Evolutionary conservation across 352 stramenopile genomes (phyloP).

Genomic region (Phytophthora kernoviae): DNA sequence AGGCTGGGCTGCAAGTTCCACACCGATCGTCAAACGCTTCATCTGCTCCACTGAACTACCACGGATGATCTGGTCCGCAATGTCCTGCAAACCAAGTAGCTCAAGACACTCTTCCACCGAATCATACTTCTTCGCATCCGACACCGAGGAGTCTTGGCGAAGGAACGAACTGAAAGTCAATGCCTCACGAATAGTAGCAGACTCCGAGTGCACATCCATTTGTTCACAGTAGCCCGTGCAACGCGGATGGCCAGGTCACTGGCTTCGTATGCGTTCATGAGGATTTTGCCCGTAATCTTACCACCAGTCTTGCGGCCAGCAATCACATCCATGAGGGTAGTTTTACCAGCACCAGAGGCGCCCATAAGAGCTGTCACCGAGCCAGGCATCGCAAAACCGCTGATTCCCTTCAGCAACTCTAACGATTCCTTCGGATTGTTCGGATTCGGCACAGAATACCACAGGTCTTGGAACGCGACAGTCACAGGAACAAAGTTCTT

Average conservation of each 20-base stretch:
- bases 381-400: slow-evolving; percentile 35
- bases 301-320: slow-evolving; percentile 85
- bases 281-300: slow-evolving; percentile 68
- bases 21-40: slow-evolving; percentile 45
- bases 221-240: slow-evolving; percentile 13
- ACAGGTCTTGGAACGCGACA: slow-evolving; percentile 17
- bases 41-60: slow-evolving; percentile 13
- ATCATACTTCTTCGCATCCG: slow-evolving; percentile 22
- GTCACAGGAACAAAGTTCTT: slow-evolving; percentile 3
- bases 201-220: slow-evolving; percentile 13
- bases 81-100: slow-evolving; percentile 16
- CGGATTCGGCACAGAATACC: slow-evolving; percentile 15
- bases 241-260: slow-evolving; percentile 24
- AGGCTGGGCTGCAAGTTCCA: slow-evolving; percentile 56
- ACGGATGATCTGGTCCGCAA: slow-evolving; percentile 25
- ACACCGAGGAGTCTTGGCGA: slow-evolving; percentile 27
- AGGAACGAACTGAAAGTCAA: slow-evolving; percentile 84
- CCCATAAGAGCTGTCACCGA: slow-evolving; percentile 48
- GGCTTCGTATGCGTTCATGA: slow-evolving; percentile 74
- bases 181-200: slow-evolving; percentile 49
- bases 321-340: slow-evolving; percentile 83
- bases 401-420: slow-evolving; percentile 36
- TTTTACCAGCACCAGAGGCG: slow-evolving; percentile 35
- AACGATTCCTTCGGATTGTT: slow-evolving; percentile 15
- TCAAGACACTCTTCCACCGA: slow-evolving; percentile 21